Percentiles rank a stretch among this genome's conserved stretches.
Conservation (phyloP, 768 basidiomycete genomes). For the Auricularia auricula-judae region DNA sequence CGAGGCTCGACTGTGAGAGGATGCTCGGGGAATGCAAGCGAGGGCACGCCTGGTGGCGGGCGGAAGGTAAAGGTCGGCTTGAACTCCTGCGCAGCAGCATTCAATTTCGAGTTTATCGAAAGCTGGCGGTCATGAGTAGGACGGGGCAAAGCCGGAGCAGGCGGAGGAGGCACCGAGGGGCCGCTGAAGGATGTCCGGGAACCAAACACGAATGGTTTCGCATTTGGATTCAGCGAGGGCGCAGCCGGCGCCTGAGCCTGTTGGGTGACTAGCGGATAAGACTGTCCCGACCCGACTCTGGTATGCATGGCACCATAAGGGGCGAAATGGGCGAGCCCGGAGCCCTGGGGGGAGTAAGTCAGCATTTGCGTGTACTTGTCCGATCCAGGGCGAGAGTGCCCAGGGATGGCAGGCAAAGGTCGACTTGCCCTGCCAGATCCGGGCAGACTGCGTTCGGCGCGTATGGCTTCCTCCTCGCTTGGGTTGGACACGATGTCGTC, state of each 20-base stretch:
- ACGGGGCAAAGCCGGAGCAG: slow-evolving; percentile 20
- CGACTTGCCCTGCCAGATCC: slow-evolving; percentile 30
- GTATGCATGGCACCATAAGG: slow-evolving; percentile 34
- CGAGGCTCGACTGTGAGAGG: slow-evolving; percentile 18
- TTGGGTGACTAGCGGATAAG: slow-evolving; percentile 13
- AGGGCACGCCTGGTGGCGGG: slow-evolving; percentile 55
- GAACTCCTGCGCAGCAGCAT: slow-evolving; percentile 71
- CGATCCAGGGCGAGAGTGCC: slow-evolving; percentile 54
- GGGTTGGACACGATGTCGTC: slow-evolving; percentile 80
- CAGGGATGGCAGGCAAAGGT: slow-evolving; percentile 45
- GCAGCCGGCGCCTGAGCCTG: slow-evolving; percentile 14
- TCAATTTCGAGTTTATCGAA: slow-evolving; percentile 58
- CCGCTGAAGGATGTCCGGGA: slow-evolving; percentile 24
- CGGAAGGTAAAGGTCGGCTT: slow-evolving; percentile 73
- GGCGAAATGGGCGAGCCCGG: neutral
- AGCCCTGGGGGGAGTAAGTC: neutral
- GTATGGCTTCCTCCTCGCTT: slow-evolving; percentile 51
- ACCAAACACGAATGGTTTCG: slow-evolving; percentile 80
- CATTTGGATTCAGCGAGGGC: slow-evolving; percentile 54
- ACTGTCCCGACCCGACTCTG: slow-evolving; percentile 33
- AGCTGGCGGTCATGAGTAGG: slow-evolving; percentile 27
- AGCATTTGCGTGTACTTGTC: slow-evolving; percentile 36
- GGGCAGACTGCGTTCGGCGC: slow-evolving; percentile 16
- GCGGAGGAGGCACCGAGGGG: slow-evolving; percentile 15
- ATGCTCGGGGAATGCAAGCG: slow-evolving; percentile 31